Percentiles rank a stretch among this genome's conserved stretches.
Evolutionary conservation across 192 early-diverging fungal species (phyloP).

Genomic region (Chytriomyces sp.): DNA sequence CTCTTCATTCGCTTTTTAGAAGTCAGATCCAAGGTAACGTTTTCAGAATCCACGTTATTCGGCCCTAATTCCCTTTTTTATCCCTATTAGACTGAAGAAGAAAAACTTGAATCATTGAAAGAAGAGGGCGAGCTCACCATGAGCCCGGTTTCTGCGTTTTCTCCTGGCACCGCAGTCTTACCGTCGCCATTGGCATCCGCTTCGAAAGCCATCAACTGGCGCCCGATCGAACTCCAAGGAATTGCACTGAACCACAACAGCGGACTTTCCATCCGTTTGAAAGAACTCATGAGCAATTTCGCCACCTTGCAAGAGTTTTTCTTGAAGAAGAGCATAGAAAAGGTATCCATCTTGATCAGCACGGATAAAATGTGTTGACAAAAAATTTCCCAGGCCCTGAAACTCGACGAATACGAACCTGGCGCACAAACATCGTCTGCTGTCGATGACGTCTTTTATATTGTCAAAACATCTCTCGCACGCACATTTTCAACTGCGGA

Average conservation of each 20-base stretch:
- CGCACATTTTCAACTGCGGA: constrained; percentile 78
- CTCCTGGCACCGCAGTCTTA: background rate
- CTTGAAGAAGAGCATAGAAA: constrained; percentile 72
- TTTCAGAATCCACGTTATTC: background rate
- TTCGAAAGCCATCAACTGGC: constrained; percentile 26
- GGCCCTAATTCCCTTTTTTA: constrained; percentile 16
- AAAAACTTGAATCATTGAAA: constrained; percentile 32
- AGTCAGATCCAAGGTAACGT: constrained; percentile 67
- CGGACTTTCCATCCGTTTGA: constrained; percentile 64
- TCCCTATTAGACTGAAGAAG: constrained; percentile 46
- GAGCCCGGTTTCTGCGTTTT: background rate
- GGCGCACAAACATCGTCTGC: constrained; percentile 53
- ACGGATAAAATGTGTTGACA: background rate
- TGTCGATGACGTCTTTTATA: constrained; percentile 95
- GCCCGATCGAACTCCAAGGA: constrained; percentile 43
- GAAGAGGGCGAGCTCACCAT: constrained; percentile 42
- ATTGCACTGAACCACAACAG: constrained; percentile 62
- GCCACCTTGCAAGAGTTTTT: constrained; percentile 78
- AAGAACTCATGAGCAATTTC: constrained; percentile 71
- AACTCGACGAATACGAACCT: constrained; percentile 56
- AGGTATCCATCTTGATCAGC: constrained; percentile 49
- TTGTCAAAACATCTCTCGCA: constrained; percentile 75
- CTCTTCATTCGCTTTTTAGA: constrained; percentile 86
- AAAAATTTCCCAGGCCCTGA: constrained; percentile 62
- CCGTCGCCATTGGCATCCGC: background rate